These are phyloP conservation scores for Limonomyces culmigenus DNA, from an alignment of 1,284 basidiomycete species.

Conservation along the genomic window DNA sequence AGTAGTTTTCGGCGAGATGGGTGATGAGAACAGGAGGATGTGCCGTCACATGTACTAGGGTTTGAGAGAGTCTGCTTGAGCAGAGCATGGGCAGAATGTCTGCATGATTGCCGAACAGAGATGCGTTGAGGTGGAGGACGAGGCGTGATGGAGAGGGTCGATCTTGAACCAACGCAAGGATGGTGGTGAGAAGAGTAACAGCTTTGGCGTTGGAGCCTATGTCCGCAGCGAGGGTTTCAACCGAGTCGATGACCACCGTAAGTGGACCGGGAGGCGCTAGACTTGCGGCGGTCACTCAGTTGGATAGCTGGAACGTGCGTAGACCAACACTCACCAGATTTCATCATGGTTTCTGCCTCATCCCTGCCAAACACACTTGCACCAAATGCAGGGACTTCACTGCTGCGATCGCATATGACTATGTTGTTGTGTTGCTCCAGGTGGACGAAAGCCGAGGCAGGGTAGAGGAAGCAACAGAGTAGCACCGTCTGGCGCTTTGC, in stretches of 20 bases:
- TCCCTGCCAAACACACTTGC: too few species aligned
- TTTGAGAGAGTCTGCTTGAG: conserved; percentile 40
- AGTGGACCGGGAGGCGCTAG: conserved; percentile 25
- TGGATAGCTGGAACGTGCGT: too few species aligned
- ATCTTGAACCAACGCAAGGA: conserved; percentile 23
- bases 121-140: conserved; percentile 15
- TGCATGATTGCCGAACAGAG: conserved; percentile 39
- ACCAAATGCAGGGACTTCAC: too few species aligned
- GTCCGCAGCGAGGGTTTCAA: conserved; percentile 44
- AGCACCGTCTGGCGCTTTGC: too few species aligned
- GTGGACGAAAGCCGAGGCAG: too few species aligned
- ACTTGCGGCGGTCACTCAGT: too few species aligned
- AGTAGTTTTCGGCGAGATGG: conserved; percentile 48
- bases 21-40: conserved; percentile 48
- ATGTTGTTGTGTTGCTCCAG: too few species aligned
- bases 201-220: conserved; percentile 33
- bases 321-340: too few species aligned
- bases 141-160: conserved; percentile 15
- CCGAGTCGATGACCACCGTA: conserved; percentile 47
- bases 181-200: conserved; percentile 28
- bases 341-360: too few species aligned
- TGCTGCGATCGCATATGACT: too few species aligned
- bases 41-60: conserved; percentile 45
- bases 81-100: neutral
- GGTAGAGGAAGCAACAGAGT: too few species aligned